These are phyloP conservation scores for Geotrichum cucujoidarum DNA, from an alignment of 1,139 yeast species.

Conservation along the genomic window DNA sequence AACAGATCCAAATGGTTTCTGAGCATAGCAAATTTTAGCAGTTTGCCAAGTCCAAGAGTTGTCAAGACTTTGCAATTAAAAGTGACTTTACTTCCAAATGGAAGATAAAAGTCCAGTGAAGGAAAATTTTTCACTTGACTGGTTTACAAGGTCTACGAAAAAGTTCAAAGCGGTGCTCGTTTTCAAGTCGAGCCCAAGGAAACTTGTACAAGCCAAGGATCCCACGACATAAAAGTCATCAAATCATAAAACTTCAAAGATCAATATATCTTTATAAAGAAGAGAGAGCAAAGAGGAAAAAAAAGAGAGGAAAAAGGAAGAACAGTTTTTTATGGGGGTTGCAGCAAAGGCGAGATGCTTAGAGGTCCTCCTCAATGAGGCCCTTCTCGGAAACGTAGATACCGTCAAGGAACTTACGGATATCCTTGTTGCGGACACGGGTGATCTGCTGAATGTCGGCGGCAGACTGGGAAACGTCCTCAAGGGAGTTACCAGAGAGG, in stretches of 20 bases:
- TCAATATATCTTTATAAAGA: conserved; percentile 10
- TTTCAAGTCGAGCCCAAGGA: conserved; percentile 20
- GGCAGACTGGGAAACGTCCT: conserved; percentile 96
- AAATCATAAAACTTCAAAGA: conserved; percentile 1
- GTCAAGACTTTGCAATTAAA: no score
- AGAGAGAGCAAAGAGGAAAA: no score
- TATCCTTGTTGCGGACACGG: conserved; percentile 99
- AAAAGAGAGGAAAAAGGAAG: no score
- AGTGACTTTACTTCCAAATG: no score
- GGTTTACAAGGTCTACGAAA: no score
- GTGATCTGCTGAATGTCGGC: conserved; percentile 98
- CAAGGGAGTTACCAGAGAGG: conserved; percentile 93
- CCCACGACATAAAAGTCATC: not conserved
- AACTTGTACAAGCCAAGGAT: conserved; percentile 2
- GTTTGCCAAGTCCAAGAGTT: no score
- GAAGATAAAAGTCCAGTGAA: no score
- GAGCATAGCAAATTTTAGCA: no score
- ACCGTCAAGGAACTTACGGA: conserved; percentile 99
- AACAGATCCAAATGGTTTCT: no score
- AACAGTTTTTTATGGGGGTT: no score
- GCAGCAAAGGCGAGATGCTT: conserved; percentile 29
- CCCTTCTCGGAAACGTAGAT: conserved; percentile 98
- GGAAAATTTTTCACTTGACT: no score
- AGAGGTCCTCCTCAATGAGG: conserved; percentile 64
- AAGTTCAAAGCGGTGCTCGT: conserved; percentile 15